Evolutionary conservation across 2,329 filamentous ascomycete genomes (phyloP).

Genomic region (Tolypocladium amazonense): DNA sequence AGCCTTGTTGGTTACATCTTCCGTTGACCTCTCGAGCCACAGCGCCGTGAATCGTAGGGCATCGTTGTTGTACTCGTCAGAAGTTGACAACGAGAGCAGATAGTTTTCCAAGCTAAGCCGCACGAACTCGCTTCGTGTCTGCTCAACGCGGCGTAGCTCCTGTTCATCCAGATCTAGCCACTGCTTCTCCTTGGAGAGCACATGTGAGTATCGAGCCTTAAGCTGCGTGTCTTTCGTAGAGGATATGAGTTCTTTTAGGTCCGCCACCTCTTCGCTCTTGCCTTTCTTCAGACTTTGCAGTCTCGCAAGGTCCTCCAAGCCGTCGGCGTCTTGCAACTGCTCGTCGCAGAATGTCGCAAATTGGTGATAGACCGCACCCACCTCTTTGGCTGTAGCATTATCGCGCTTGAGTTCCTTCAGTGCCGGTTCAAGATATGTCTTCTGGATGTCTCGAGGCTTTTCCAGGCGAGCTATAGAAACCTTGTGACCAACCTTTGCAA

Average conservation of each 20-base stretch:
- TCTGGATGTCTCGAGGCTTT: conserved; percentile 82
- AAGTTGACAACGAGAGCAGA: conserved; percentile 70
- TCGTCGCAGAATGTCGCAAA: conserved; percentile 94
- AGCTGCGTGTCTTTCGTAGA: conserved; percentile 40
- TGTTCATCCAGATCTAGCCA: conserved; percentile 88
- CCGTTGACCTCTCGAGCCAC: conserved; percentile 83
- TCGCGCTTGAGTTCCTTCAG: conserved; percentile 68
- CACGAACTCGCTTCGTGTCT: conserved; percentile 73
- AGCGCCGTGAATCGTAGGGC: conserved; percentile 85
- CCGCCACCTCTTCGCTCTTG: conserved; percentile 70
- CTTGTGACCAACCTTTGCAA: conserved; percentile 81
- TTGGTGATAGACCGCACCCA: conserved; percentile 84
- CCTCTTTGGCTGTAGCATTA: conserved; percentile 52
- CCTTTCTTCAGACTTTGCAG: conserved; percentile 69
- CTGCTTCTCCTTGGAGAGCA: conserved; percentile 63
- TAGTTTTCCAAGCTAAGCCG: conserved; percentile 89
- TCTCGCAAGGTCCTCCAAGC: conserved; percentile 72
- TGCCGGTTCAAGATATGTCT: conserved; percentile 74
- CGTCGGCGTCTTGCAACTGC: conserved; percentile 79
- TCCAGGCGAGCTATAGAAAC: conserved; percentile 84
- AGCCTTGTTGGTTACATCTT: conserved; percentile 64
- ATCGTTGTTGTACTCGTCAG: conserved; percentile 81
- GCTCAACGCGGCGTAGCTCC: conserved; percentile 69
- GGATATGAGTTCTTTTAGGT: conserved; percentile 53
- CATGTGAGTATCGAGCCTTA: conserved; percentile 45